phyloP scores from a whole-genome alignment of 805 yeast species.

The Scheffersomyces coipomensis region DNA sequence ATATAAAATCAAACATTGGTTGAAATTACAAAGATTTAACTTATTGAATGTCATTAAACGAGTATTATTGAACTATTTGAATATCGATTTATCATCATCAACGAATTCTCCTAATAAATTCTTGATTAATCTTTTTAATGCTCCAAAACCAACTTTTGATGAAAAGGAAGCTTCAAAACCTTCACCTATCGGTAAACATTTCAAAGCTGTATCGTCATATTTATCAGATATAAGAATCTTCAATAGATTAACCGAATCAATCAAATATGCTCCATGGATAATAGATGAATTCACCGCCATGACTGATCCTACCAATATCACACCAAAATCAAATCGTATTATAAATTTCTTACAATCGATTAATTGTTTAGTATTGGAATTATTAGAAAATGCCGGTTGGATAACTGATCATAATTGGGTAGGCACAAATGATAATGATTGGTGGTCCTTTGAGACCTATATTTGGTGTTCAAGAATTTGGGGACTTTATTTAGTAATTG shows the following conservation, averaged over 20 bases:
- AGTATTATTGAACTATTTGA: constrained; percentile 2
- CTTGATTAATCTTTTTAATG: no score
- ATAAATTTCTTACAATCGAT: constrained; percentile 38
- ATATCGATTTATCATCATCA: neutral
- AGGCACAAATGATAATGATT: constrained; percentile 36
- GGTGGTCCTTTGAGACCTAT: constrained; percentile 43
- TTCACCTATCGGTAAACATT: constrained; percentile 27
- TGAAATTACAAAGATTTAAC: constrained; percentile 23
- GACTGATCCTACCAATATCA: constrained; percentile 19
- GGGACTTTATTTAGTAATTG: constrained; percentile 40
- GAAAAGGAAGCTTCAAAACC: constrained; percentile 9
- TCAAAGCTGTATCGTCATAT: constrained; percentile 34
- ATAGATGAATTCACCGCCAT: constrained; percentile 36
- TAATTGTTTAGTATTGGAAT: constrained; percentile 39
- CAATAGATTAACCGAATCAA: constrained; percentile 38
- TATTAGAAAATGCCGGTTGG: constrained; percentile 45
- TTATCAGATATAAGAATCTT: constrained; percentile 41
- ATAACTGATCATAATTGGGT: constrained; percentile 46
- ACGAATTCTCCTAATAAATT: neutral
- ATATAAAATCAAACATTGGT: constrained; percentile 26
- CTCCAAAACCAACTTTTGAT: constrained; percentile 2
- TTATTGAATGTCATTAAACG: constrained; percentile 16
- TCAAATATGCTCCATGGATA: constrained; percentile 45
- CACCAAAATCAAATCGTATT: constrained; percentile 28
- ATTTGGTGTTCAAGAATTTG: constrained; percentile 45